Base-by-base conservation (phyloP, 352 stramenopile genomes). In the Phytophthora pisi region DNA sequence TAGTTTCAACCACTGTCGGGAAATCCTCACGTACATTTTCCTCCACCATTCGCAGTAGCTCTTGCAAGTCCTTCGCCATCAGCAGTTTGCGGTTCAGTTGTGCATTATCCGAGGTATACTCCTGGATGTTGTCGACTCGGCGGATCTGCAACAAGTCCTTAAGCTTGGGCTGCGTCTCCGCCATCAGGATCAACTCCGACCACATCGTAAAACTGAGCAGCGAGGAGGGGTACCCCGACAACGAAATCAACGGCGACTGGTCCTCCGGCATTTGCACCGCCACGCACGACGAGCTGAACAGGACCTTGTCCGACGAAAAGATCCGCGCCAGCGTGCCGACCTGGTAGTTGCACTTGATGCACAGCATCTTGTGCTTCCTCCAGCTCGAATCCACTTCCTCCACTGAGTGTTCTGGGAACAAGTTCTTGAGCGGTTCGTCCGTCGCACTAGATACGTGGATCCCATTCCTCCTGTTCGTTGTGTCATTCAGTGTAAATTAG, bases 201-300 rank as follows among this genome's bases (percentile, higher is more conserved):
- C 85, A 93, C 82, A 90, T 91, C 1, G 74, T 81, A 64, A 93
- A 91, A 18, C 74, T 81, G 47, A 93, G 51, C 20, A 87, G 72
- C 16, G 85, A 93, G 28, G 85, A 93, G 20, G 85, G 85, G 42
- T 93, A 93, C 2, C 85, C 85, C 0, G 85, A 93, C 23, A 91
- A 58, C 11, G 85, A 93, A 26, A 91, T 70, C 64, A 93, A 69
- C 23, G 85, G 85, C 10, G 82, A 91, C 65, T 89, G 75, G 47
- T 90, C 53, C 57, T 86, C 79, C 5, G 85, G 83, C 80, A 93
- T 88, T 51, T 90, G 79, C 45, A 93, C 82, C 40, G 82, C 77
- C n/a, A 91, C 80, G 30, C 79, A 67, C 18, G 71, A 81, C 23
- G 85, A 78, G 55, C 82, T 89, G 57, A 93, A 93, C 50, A 93